Evolutionary conservation across 805 yeast genomes (phyloP), one percentile per base, ranked within the genome.

Genomic region (Monosporozyma servazzii): DNA sequence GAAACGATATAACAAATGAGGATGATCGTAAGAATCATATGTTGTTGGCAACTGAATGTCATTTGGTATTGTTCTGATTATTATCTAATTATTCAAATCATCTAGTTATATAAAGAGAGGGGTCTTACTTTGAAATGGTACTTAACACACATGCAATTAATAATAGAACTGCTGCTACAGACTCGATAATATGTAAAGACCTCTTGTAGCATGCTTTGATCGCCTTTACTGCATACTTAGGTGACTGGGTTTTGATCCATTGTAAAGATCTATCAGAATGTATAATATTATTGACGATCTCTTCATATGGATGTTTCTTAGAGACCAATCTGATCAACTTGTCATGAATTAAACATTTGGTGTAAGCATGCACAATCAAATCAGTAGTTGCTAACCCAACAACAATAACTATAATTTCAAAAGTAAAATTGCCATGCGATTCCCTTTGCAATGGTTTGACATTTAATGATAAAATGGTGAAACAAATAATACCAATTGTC

Each of bases 191-290:
- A 25, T 37, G 23, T 17, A 47, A 47, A n/a, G 27, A 20, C 7
- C 42, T 31, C 17, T 31, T 30, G 50, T 40, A 48, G 21, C 50
- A 30, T 10, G 29, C 15, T 11, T 20, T 23, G 5, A 48, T 41
- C 3, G 30, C 30, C 3, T 39, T 36, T 5, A 7, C 23, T 20
- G 42, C 50, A 43, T 29, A 48, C 30, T 29, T n/a, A 5, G 50
- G 47, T 27, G 50, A 21, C 11, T 31, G n/a, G 18, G 30, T n/a
- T 25, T 48, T 21, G 37, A 48, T 18, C 47, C 50, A 48, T 18
- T 31, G 15, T 6, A 41, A 13, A 3, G 50, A 48, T 20, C 46
- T 30, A 11, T 29, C 29, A n/a, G 50, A 40, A 18, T 21, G 33
- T 5, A 18, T 11, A 5, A 40, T 17, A n/a, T 30, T 48, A 23